A percentile compares a stretch with the other conserved stretches of the same genome.
Conservation (phyloP, 768 basidiomycete genomes). For the Rhodotorula kratochvilovae region DNA sequence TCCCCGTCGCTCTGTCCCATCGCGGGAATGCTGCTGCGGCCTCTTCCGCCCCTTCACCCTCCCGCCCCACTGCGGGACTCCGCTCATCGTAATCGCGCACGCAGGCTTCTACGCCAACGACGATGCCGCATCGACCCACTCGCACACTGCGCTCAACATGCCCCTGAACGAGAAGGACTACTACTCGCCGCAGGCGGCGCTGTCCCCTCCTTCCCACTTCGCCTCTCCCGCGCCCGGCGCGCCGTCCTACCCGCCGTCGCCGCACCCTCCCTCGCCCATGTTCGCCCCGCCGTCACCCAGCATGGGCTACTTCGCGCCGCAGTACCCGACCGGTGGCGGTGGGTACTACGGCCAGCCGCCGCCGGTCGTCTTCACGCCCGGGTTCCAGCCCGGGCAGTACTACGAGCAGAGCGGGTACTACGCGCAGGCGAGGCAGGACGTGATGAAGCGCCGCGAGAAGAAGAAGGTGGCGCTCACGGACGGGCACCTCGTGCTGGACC, state of each 20-base stretch:
- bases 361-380: neutral
- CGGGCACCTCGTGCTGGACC: constrained; percentile 78
- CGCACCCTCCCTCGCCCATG: neutral
- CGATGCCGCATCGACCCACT: constrained; percentile 12
- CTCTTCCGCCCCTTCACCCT: too few species aligned
- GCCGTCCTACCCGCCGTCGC: constrained; percentile 4
- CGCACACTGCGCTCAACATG: constrained; percentile 35
- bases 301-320: too few species aligned
- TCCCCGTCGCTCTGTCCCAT: too few species aligned
- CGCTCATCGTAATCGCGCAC: too few species aligned
- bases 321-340: too few species aligned
- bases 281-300: neutral
- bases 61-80: too few species aligned
- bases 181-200: neutral
- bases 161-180: constrained; percentile 17
- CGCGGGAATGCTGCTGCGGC: too few species aligned
- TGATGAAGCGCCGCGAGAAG: constrained; percentile 27
- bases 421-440: constrained; percentile 1
- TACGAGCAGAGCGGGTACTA: constrained; percentile 16
- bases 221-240: neutral
- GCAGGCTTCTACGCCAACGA: constrained; percentile 10
- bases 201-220: constrained; percentile 2
- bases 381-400: constrained; percentile 12
- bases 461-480: constrained; percentile 55
- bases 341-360: too few species aligned